These are phyloP conservation scores for Zygosaccharomyces pseudobailii DNA, from an alignment of 1,139 yeast species.

Conservation along the genomic window DNA sequence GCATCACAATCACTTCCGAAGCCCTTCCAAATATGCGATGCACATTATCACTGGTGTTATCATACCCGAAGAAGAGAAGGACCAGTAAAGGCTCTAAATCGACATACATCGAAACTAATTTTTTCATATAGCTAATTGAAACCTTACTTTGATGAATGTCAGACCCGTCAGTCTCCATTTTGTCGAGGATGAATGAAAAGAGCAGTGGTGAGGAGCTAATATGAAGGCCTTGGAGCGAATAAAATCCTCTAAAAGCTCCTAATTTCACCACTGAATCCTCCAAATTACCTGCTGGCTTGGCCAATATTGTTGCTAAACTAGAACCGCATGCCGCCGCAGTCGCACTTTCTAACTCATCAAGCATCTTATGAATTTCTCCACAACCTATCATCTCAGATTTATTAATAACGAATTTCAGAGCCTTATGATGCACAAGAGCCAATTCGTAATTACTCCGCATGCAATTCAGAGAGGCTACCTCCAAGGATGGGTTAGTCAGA, in stretches of 20 bases:
- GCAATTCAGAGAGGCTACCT: slow-evolving; percentile 21
- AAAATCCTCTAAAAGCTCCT: slow-evolving; percentile 24
- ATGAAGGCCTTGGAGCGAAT: slow-evolving; percentile 25
- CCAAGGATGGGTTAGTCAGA: slow-evolving; percentile 16
- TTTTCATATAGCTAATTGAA: slow-evolving; percentile 12
- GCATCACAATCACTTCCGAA: slow-evolving; percentile 14
- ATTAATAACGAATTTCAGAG: slow-evolving; percentile 24
- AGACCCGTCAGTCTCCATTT: slow-evolving; percentile 8
- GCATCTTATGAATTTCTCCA: slow-evolving; percentile 17
- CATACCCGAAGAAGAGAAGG: slow-evolving; percentile 8
- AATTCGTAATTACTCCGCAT: slow-evolving; percentile 21
- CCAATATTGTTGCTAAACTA: slow-evolving; percentile 19
- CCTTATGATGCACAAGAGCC: slow-evolving; percentile 20
- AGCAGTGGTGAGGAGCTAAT: slow-evolving; percentile 24
- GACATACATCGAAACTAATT: slow-evolving; percentile 12
- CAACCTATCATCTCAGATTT: slow-evolving; percentile 18
- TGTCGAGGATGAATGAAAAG: slow-evolving; percentile 19
- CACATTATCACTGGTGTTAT: slow-evolving; percentile 3
- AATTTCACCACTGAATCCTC: slow-evolving; percentile 21
- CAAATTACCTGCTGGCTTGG: slow-evolving; percentile 13
- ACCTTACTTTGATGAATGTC: slow-evolving; percentile 11
- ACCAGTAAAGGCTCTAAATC: slow-evolving; percentile 17
- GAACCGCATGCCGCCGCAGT: slow-evolving; percentile 14
- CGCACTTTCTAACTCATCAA: slow-evolving; percentile 19
- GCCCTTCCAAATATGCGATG: slow-evolving; percentile 14